Base-by-base conservation (phyloP, 768 basidiomycete species). In the Mycena venus region DNA sequence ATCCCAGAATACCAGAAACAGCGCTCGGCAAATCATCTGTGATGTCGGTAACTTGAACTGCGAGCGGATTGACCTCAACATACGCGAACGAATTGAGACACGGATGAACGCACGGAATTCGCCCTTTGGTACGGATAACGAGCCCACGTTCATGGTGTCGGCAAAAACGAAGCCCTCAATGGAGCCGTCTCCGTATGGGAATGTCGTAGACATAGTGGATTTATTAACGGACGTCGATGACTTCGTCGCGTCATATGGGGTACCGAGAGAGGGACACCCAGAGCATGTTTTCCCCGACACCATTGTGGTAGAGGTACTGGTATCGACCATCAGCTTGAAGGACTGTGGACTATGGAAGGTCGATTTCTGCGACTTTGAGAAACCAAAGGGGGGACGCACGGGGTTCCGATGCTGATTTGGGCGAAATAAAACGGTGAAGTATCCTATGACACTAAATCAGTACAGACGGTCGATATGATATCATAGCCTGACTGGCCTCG, bases 101-200 rank as follows among this genome's bases (percentile, higher is more conserved):
- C 25, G 44, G 9, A 42, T 25, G 17, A 23, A 69, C 68, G 29
- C 68, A 70, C 68, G 44, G 59, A 70, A 70, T 36, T 31, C 34
- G 2, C 21, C 23, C 23, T 36, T 38, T 1, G 59, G 7, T n/a
- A 70, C 68, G n/a, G 36, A 14, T 17, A 51, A 36, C 17, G 32
- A 12, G 34, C 68, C 68, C 31, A 70, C n/a, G 17, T 17, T 21
- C 17, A 70, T 38, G 11, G 34, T 62, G 36, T 70, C 68, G 5
- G n/a, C 27, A 23, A 53, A 61, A 40, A 70, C 19, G 25, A 9
- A 70, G 1, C 68, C 68, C 23, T 49, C 21, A 1, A 40, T 31
- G 21, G 4, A 10, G n/a, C 68, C 68, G 8, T 4, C 12, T 3
- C 34, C 47, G 21, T 51, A 38, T n/a, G 59, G 15, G 34, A 70